Evolutionary conservation across 352 stramenopile genomes (phyloP), one percentile per base, ranked within the genome.

Genomic region (Phytopythium mirpurense): DNA sequence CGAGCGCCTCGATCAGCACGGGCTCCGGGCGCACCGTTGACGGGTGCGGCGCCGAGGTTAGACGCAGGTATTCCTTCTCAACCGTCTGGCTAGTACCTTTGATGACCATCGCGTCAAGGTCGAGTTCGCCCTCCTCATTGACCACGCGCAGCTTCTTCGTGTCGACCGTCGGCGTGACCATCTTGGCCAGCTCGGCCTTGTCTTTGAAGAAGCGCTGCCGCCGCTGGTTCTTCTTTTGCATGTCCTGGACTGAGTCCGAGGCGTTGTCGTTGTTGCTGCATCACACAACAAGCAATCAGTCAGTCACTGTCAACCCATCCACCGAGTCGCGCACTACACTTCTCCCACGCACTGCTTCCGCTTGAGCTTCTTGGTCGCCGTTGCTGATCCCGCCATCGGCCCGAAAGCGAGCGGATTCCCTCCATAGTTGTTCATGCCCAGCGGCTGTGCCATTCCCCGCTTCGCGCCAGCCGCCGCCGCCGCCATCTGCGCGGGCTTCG

Each of bases 21-120:
- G 65, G 65, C 56, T 98, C 76, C 7, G 97, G 96, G 19, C 97
- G 86, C n/a, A 99, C 96, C 5, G 94, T 95, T 56, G 93, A 96
- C 26, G 95, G 86, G 59, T 97, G 86, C 14, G 97, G 97, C 32
- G 96, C 89, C 57, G 93, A 96, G 26, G 96, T 99, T 52, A 99
- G 82, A 46, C 97, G 91, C 47, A 99, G 78, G 68, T 98, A 99
- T 65, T 98, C 90, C 71, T 99, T 99, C 78, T 99, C 97, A 53
- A 99, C 71, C 7, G 70, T 91, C 60, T 87, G 63, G 65, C 90
- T 98, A 57, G 94, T 99, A 62, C 97, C 97, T 70, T 95, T 96
- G 54, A 98, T 96, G 24, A 86, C 78, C 84, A 96, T 93, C 24
- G 84, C 83, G 23, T 90, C 86, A 18, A 91, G 56, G 49, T 96